phyloP scores from a whole-genome alignment of 2,329 filamentous ascomycete species.

The Conoideocrella luteorostrata region DNA sequence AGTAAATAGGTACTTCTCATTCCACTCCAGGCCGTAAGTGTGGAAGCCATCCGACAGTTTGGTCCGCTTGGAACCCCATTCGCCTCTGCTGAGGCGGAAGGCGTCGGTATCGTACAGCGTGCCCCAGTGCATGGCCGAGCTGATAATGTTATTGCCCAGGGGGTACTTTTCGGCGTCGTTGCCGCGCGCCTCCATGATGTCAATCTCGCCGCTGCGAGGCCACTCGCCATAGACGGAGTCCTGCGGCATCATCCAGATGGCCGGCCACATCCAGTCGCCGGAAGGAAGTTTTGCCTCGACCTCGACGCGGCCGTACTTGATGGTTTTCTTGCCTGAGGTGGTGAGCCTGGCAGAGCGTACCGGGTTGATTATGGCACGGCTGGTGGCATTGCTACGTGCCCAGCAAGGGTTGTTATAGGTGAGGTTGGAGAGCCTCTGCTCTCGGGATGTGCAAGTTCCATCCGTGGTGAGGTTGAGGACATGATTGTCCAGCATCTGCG shows the following conservation, averaged over 20 bases:
- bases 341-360: conserved; percentile 35
- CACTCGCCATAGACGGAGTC: conserved; percentile 41
- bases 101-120: conserved; percentile 20
- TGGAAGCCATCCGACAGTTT: conserved; percentile 36
- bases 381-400: conserved; percentile 35
- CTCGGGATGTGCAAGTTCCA: conserved; percentile 33
- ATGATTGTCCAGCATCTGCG: conserved; percentile 29
- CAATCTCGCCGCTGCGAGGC: conserved; percentile 48
- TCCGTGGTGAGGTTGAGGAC: conserved; percentile 37
- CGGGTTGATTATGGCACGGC: conserved; percentile 39
- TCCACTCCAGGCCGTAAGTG: conserved; percentile 46
- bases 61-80: conserved; percentile 23
- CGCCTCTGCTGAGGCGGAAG: conserved; percentile 24
- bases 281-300: background rate
- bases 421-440: conserved; percentile 11
- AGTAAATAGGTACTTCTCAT: conserved; percentile 43
- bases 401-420: conserved; percentile 22
- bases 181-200: conserved; percentile 44
- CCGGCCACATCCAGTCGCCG: background rate
- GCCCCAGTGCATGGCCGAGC: conserved; percentile 40
- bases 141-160: conserved; percentile 29
- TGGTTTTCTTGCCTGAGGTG: conserved; percentile 38
- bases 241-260: conserved; percentile 32
- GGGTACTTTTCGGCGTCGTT: conserved; percentile 29
- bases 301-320: conserved; percentile 34